Evolutionary conservation across 192 early-diverging fungal genomes (phyloP), one percentile per base, ranked within the genome.

Genomic region (Entomortierella parvispora): DNA sequence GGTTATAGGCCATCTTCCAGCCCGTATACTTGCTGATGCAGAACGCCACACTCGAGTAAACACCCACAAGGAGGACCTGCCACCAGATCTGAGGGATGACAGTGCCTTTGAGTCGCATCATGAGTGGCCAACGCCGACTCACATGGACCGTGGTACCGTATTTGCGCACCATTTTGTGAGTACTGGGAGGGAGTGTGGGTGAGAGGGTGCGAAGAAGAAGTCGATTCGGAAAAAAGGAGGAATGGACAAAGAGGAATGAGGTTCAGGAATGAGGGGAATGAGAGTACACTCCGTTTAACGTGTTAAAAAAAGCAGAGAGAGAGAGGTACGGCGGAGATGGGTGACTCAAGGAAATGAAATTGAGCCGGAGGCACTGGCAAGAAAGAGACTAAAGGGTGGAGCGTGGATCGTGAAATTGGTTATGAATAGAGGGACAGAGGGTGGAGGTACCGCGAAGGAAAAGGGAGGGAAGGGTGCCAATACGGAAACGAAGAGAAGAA

Each of bases 91-190:
- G 37, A 12, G 51, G 51, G 50, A 65, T 52, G 18, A 65, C 62
- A 44, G 62, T 65, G 51, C 62, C 62, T 37, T 65, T 65, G 42
- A 65, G 49, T 14, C 62, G 51, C 40, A 65, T 14, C 62, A 65
- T 65, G 50, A 65, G n/a, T n/a, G 51, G 62, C 62, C 62, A 65
- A 33, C 51, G 51, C 25, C 40, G 32, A 4, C 52, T 45, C 25
- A 55, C 50, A 54, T 43, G 40, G 18, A 53, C 62, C 11, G 50
- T 45, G 10, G 62, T 54, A 20, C 62, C 51, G 51, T 54, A 45
- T n/a, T 65, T 54, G 12, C 33, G 50, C 40, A 42, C 50, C 62
- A 65, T 65, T 6, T 22, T 37, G 22, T 29, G 51, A 22, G 12
- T 52, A 43, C 12, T 34, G 3, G 0, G 31, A 43, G 23, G 17